phyloP scores from a whole-genome alignment of 768 basidiomycete genomes.

The Goffeauzyma gilvescens region DNA sequence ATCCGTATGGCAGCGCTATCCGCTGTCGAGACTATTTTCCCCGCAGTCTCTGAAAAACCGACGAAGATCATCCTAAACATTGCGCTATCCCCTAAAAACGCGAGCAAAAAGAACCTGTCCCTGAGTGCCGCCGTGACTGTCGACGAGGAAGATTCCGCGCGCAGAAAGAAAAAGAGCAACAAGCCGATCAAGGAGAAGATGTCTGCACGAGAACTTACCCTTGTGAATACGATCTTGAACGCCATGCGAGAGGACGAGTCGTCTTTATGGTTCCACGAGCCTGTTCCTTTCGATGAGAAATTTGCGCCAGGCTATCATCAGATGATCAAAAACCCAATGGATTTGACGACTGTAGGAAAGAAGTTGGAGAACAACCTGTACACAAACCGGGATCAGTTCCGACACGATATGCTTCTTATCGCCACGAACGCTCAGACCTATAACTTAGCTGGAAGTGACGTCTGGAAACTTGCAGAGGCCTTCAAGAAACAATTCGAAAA shows the following conservation, averaged over 20 bases:
- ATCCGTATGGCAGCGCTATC: background rate
- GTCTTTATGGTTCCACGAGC: constrained; percentile 6
- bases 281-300: background rate
- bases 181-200: constrained; percentile 27
- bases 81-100: too few relatives aligned
- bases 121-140: too few relatives aligned
- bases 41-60: too few relatives aligned
- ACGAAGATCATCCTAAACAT: too few relatives aligned
- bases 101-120: too few relatives aligned
- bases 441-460: constrained; percentile 52
- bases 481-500: constrained; percentile 72
- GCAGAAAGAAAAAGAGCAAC: too few relatives aligned
- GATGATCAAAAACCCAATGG: constrained; percentile 83
- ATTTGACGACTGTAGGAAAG: constrained; percentile 66
- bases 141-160: too few relatives aligned
- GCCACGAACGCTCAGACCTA: constrained; percentile 69
- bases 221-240: background rate
- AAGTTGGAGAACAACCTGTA: constrained; percentile 78
- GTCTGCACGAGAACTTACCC: background rate
- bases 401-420: constrained; percentile 72
- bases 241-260: constrained; percentile 6
- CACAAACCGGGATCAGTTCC: constrained; percentile 62
- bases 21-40: background rate
- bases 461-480: constrained; percentile 53
- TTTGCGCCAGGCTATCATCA: constrained; percentile 54